These are phyloP conservation scores for Camelina sativa DNA, from an alignment of 345 rosid genomes.

Conservation along the genomic window DNA sequence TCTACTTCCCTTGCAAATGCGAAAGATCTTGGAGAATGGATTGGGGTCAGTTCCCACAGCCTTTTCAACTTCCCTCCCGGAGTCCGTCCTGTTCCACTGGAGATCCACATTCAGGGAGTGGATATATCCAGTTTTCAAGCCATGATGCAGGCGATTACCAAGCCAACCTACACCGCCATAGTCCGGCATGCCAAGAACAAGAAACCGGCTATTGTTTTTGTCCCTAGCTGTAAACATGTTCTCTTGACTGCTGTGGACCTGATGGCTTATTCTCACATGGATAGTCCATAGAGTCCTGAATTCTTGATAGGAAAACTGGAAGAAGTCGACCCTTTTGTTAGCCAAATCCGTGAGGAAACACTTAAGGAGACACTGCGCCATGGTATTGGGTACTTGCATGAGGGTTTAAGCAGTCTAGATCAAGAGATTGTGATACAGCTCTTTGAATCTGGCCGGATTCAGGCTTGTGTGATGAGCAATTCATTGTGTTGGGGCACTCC, in stretches of 20 bases:
- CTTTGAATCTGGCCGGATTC: conserved; percentile 87
- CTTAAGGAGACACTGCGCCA: conserved; percentile 66
- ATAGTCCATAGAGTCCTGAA: conserved; percentile 56
- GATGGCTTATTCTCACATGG: conserved; percentile 80
- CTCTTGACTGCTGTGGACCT: conserved; percentile 86
- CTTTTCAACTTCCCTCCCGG: conserved; percentile 93
- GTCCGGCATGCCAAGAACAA: conserved; percentile 76
- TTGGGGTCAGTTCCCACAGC: conserved; percentile 88
- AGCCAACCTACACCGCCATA: conserved; percentile 82
- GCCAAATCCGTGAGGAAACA: conserved; percentile 65
- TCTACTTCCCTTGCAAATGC: conserved; percentile 98
- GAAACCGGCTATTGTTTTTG: conserved; percentile 87
- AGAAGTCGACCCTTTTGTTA: conserved; percentile 66
- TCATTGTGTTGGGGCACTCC: conserved; percentile 89
- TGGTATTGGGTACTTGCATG: conserved; percentile 92
- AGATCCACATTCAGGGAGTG: conserved; percentile 91
- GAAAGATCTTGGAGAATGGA: conserved; percentile 97
- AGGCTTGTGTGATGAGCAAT: conserved; percentile 94
- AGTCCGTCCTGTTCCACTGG: conserved; percentile 93
- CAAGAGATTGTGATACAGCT: conserved; percentile 80
- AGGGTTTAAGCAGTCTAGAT: conserved; percentile 80
- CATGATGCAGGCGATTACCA: conserved; percentile 96
- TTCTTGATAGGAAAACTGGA: conserved; percentile 58
- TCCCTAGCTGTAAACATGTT: conserved; percentile 87
- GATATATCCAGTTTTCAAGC: conserved; percentile 91